Evolutionary conservation across 352 stramenopile genomes (phyloP).

Genomic region (Elongisporangium anandrum): DNA sequence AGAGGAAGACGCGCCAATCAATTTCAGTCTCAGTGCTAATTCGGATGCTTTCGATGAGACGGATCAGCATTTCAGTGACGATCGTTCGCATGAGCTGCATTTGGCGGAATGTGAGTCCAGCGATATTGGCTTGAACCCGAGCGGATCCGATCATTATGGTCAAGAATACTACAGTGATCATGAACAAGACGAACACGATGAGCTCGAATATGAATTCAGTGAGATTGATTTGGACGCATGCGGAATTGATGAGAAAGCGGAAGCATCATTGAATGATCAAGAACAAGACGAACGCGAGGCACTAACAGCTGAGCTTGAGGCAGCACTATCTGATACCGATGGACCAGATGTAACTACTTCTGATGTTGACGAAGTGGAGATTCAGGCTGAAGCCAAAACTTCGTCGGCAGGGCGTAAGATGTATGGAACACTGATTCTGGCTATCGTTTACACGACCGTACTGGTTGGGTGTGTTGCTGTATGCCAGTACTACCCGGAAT

Average conservation of each 20-base stretch:
- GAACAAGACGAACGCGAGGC: background rate
- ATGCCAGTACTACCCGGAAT: conserved; percentile 18
- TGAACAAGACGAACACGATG: background rate
- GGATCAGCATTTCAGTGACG: background rate
- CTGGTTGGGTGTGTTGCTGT: conserved; percentile 13
- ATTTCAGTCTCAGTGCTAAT: background rate
- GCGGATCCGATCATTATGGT: too few species aligned
- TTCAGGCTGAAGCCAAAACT: background rate
- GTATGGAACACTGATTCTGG: background rate
- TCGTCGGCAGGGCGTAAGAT: background rate
- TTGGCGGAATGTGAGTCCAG: background rate
- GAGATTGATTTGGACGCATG: background rate
- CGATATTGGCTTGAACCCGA: background rate
- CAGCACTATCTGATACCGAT: background rate
- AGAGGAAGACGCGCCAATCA: background rate
- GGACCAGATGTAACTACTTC: background rate
- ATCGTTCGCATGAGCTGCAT: background rate
- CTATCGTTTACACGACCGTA: conserved; percentile 8
- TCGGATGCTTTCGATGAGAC: background rate
- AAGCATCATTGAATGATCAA: background rate
- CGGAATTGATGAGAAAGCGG: background rate
- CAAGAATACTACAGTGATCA: background rate
- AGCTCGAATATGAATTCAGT: background rate
- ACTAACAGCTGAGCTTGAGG: background rate
- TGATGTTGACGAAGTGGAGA: background rate